Conservation (phyloP, 176 grass and related monocot genomes). For the Tuctoria greenei region DNA sequence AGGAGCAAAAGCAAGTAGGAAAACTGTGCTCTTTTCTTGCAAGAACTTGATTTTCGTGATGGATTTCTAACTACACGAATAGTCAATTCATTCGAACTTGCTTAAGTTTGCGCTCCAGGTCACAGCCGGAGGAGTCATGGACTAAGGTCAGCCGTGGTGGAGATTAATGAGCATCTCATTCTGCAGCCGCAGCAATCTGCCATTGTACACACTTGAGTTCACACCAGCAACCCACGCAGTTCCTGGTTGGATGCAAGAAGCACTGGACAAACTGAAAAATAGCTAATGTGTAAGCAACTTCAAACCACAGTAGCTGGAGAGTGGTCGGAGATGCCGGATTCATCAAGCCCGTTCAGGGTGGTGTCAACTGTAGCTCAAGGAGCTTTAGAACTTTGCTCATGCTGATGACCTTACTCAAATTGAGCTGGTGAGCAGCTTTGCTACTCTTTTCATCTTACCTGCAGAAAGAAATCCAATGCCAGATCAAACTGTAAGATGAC, state of each 20-base stretch:
- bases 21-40: conserved; percentile 34
- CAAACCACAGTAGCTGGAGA: background rate
- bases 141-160: conserved; percentile 37
- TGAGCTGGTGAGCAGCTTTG: background rate
- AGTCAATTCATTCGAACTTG: too few relatives aligned
- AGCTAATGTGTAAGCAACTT: conserved; percentile 6
- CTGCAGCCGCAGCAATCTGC: background rate
- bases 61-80: too few relatives aligned
- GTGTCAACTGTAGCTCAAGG: conserved; percentile 23
- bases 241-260: conserved; percentile 46
- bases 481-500: conserved; percentile 6
- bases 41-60: too few relatives aligned
- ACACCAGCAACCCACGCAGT: background rate
- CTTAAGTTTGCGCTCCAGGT: conserved; percentile 59
- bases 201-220: background rate
- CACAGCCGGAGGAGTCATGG: conserved; percentile 51
- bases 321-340: background rate
- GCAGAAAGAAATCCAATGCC: conserved; percentile 1
- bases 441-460: conserved; percentile 13
- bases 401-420: background rate
- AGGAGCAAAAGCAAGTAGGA: conserved; percentile 58
- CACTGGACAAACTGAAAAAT: conserved; percentile 36
- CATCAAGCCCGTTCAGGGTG: background rate
- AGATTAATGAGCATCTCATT: conserved; percentile 44
- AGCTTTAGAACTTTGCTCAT: conserved; percentile 26